Conservation (phyloP, 1,284 basidiomycete species). For the Heterobasidion annosum region DNA sequence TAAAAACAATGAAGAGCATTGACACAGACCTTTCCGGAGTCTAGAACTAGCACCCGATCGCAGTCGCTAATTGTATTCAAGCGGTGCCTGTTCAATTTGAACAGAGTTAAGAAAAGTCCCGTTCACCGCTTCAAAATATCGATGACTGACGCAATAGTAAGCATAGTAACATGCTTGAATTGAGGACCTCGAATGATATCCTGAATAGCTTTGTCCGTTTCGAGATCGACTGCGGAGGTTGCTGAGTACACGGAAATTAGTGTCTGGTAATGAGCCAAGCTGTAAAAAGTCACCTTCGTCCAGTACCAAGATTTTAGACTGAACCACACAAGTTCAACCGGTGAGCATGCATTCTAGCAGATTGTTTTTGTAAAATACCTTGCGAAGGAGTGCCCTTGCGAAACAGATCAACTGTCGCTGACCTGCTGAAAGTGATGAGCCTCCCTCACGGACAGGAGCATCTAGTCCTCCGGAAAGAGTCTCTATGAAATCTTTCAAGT, state of each 20-base stretch:
- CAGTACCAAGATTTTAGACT: constrained; percentile 81
- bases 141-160: constrained; percentile 79
- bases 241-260: constrained; percentile 27
- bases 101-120: neutral
- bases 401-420: constrained; percentile 84
- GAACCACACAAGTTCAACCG: constrained; percentile 4
- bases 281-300: constrained; percentile 61
- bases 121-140: constrained; percentile 9
- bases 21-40: constrained; percentile 53
- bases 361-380: constrained; percentile 72
- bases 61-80: constrained; percentile 89
- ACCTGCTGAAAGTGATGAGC: constrained; percentile 76
- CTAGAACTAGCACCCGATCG: constrained; percentile 79
- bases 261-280: neutral
- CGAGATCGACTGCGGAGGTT: constrained; percentile 80
- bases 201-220: constrained; percentile 84
- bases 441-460: constrained; percentile 72
- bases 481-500: constrained; percentile 67
- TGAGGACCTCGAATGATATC: constrained; percentile 68
- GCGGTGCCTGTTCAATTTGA: constrained; percentile 52
- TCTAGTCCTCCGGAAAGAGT: constrained; percentile 68
- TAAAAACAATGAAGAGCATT: neutral
- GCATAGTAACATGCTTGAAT: constrained; percentile 67
- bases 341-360: constrained; percentile 43
- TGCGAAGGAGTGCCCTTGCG: constrained; percentile 68